Conservation (phyloP, 371 early-diverging fungal genomes). For the Zychaea mexicana region DNA sequence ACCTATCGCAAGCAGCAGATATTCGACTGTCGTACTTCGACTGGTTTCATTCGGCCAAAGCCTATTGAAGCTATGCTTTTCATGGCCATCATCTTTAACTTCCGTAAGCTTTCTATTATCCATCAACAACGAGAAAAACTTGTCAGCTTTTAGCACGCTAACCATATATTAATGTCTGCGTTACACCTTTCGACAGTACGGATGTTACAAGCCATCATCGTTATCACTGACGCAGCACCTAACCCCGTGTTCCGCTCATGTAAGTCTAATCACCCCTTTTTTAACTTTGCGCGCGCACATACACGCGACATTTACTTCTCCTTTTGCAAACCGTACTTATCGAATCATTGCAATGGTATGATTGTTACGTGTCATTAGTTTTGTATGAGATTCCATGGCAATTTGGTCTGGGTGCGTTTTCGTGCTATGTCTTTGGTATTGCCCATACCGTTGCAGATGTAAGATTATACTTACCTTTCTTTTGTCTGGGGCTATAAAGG, state of each 20-base stretch:
- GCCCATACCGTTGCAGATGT: slow-evolving; percentile 41
- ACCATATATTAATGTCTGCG: not conserved
- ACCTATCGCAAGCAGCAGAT: slow-evolving; percentile 20
- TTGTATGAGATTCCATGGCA: slow-evolving; percentile 45
- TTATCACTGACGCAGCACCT: slow-evolving; percentile 20
- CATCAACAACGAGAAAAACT: not conserved
- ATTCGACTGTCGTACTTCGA: slow-evolving; percentile 20
- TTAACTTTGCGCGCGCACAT: no score
- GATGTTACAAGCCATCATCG: slow-evolving; percentile 25
- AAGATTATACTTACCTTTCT: slow-evolving; percentile 11
- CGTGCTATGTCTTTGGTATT: slow-evolving; percentile 45
- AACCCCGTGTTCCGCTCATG: slow-evolving; percentile 29
- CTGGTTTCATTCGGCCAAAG: slow-evolving; percentile 34
- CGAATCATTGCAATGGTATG: not conserved
- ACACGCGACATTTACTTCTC: not conserved
- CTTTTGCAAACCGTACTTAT: not conserved
- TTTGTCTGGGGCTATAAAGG: no score
- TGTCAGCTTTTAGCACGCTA: not conserved
- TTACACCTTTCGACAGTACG: slow-evolving; percentile 28
- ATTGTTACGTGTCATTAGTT: slow-evolving; percentile 20
- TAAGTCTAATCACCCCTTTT: slow-evolving; percentile 19
- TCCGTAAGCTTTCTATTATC: slow-evolving; percentile 21
- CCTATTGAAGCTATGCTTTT: slow-evolving; percentile 42
- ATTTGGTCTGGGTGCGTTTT: slow-evolving; percentile 34
- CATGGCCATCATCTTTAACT: slow-evolving; percentile 28